Conservation (phyloP, 176 grass and related monocot species). For the Eragrostis nindensis region DNA sequence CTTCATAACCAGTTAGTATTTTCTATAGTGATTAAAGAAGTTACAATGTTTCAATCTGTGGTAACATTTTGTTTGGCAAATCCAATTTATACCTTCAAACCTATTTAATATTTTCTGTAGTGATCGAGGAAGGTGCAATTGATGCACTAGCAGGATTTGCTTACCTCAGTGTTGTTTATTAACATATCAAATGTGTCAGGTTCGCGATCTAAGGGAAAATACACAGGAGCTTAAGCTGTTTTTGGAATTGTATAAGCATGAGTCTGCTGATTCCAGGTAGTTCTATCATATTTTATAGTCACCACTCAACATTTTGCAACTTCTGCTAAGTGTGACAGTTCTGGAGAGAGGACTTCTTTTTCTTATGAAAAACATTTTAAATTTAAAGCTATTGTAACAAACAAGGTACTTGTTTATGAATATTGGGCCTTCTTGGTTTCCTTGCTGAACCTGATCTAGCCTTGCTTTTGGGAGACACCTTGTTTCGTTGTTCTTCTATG, state of each 20-base stretch:
- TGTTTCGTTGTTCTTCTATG: no score
- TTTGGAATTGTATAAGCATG: slow-evolving; percentile 67
- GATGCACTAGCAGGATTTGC: slow-evolving; percentile 14
- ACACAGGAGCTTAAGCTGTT: slow-evolving; percentile 62
- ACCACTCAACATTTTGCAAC: background rate
- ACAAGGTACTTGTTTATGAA: background rate
- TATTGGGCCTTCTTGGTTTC: no score
- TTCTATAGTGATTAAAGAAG: background rate
- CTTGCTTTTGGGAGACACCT: no score
- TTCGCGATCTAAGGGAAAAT: slow-evolving; percentile 50
- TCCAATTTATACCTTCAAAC: background rate
- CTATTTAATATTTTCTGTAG: background rate
- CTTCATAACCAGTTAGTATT: background rate
- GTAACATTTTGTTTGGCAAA: background rate
- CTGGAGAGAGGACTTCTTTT: background rate
- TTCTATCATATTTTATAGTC: slow-evolving; percentile 19
- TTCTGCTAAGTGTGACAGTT: slow-evolving; percentile 1
- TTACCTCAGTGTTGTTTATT: background rate
- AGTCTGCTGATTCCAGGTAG: slow-evolving; percentile 77
- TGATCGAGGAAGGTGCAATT: background rate
- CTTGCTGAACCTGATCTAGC: no score
- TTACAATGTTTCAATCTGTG: background rate
- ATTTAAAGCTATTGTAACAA: background rate
- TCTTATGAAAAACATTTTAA: background rate
- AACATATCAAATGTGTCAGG: slow-evolving; percentile 46